Base-by-base conservation (phyloP, 2,329 filamentous ascomycete genomes). In the Fusarium sp. region DNA sequence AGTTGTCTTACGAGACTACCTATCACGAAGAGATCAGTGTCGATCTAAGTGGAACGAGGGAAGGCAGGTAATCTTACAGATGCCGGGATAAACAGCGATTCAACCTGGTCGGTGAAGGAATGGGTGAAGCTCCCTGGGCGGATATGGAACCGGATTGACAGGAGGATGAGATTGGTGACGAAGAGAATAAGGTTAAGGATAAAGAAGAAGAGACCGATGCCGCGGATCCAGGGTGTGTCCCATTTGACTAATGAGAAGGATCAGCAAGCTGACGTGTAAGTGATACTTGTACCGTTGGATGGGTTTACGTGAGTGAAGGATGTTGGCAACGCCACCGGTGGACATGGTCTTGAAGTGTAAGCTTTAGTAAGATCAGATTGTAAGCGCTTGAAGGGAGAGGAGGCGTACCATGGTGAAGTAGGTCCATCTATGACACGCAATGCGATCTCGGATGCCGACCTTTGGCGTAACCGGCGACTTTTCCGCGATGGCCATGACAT, bases 1-100 rank as follows among this genome's bases (percentile, higher is more conserved):
- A 4, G 8, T 14, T 24, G 35, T 62, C 84, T 81, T 77, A 85
- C 83, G 83, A 86, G 62, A 86, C 83, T 66, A 86, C 80, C 84
- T 87, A 46, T 31, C 46, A 24, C 33, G 42, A 24, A 22, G 69
- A 17, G 71, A 40, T 66, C 20, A 53, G 44, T 44, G 58, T 31
- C 17, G 29, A 6, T 17, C 33, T 16, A n/a, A 70, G 36, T 76
- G 46, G 66, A 31, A 68, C 46, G 40, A 24, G 60, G 11, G 38
- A 38, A 29, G 16, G 42, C 8, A 38, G 10, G 51, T 27, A n/a
- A 16, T 44, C 76, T 55, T 62, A 90, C 88, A 81, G 86, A 90
- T 2, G 93, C 89, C 0, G 93, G 93, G 17, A 94, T 90, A 79
- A 96, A 96, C 0, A 96, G 85, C 11, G 90, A 92, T 79, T 97